phyloP scores from a whole-genome alignment of 768 basidiomycete species.

The Hypsizygus marmoreus region DNA sequence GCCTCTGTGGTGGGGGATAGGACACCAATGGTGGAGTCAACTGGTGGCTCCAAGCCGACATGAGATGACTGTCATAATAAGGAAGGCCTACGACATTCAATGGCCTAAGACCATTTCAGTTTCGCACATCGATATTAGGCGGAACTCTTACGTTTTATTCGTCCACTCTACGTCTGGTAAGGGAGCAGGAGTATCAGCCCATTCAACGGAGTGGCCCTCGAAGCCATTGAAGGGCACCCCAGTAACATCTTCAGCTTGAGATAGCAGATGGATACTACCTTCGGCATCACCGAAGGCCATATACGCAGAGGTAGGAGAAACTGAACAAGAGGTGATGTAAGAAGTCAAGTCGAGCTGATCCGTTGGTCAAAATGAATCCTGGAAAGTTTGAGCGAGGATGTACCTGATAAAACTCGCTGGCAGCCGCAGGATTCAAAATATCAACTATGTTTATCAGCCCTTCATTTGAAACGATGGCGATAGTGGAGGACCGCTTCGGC shows the following conservation, averaged over 20 bases:
- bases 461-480: conserved; percentile 76
- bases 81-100: conserved; percentile 90
- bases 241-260: conserved; percentile 65
- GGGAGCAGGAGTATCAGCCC: conserved; percentile 75
- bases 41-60: conserved; percentile 68
- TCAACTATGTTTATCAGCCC: conserved; percentile 89
- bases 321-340: conserved; percentile 75
- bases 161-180: conserved; percentile 80
- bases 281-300: conserved; percentile 91
- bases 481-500: conserved; percentile 71
- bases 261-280: conserved; percentile 80
- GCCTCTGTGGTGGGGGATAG: conserved; percentile 72
- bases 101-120: too few species aligned
- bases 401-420: conserved; percentile 83
- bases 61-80: conserved; percentile 68
- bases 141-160: conserved; percentile 64
- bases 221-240: conserved; percentile 84
- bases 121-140: background rate
- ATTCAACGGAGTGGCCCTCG: conserved; percentile 82
- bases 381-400: conserved; percentile 6
- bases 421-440: conserved; percentile 64
- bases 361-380: conserved; percentile 9
- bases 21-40: conserved; percentile 41
- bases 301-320: conserved; percentile 88
- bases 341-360: conserved; percentile 68